These are phyloP conservation scores for Penicillium samsonianum DNA, from an alignment of 495 filamentous ascomycete genomes.

Conservation along the genomic window DNA sequence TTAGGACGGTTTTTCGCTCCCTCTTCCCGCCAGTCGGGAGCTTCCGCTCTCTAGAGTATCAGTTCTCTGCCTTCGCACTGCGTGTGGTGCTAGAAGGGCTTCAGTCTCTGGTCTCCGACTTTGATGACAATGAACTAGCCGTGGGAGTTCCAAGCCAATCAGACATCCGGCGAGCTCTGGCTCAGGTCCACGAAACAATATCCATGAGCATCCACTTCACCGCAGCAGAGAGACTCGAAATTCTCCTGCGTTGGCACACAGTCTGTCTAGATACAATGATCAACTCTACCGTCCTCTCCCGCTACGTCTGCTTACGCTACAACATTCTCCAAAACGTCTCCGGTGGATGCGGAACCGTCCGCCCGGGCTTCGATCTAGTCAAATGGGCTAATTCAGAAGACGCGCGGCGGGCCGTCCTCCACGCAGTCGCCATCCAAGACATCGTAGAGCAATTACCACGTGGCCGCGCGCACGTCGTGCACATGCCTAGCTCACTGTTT, in stretches of 20 bases:
- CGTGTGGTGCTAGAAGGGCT: conserved; percentile 50
- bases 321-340: conserved; percentile 45
- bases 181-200: conserved; percentile 46
- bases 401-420: conserved; percentile 47
- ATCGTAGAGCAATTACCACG: conserved; percentile 51
- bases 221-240: conserved; percentile 41
- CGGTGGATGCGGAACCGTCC: conserved; percentile 26
- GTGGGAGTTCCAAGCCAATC: conserved; percentile 46
- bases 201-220: conserved; percentile 42
- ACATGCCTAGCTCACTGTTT: conserved; percentile 50
- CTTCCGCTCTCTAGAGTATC: conserved; percentile 38
- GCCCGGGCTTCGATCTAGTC: conserved; percentile 38
- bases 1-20: conserved; percentile 43
- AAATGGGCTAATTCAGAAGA: conserved; percentile 44
- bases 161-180: conserved; percentile 43
- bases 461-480: conserved; percentile 49
- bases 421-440: conserved; percentile 52
- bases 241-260: conserved; percentile 52
- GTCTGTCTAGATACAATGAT: conserved; percentile 49
- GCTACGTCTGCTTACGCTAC: conserved; percentile 46
- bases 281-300: conserved; percentile 43
- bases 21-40: conserved; percentile 40
- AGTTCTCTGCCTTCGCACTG: conserved; percentile 46
- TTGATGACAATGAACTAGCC: conserved; percentile 40
- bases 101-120: conserved; percentile 47